Percentiles rank a stretch among this genome's conserved stretches.
Evolutionary conservation across 331 rosid genomes (phyloP).

Genomic region (Quercus phellos): DNA sequence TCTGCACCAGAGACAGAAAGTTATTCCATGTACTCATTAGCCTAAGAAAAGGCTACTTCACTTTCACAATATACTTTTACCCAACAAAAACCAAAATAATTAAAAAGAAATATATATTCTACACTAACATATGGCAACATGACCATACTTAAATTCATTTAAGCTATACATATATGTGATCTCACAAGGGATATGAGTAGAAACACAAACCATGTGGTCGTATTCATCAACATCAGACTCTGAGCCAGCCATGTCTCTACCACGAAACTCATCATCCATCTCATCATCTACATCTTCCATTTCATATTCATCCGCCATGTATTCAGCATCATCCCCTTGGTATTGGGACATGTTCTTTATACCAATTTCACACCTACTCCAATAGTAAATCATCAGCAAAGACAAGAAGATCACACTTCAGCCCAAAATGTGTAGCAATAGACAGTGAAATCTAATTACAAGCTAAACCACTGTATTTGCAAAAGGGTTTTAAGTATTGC

Average conservation of each 20-base stretch:
- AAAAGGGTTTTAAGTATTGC: not conserved
- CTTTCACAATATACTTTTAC: not conserved
- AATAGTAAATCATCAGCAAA: not conserved
- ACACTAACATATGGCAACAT: not conserved
- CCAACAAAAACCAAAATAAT: not conserved
- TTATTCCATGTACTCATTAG: not conserved
- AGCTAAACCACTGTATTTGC: not conserved
- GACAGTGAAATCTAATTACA: not conserved
- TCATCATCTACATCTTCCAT: slow-evolving; percentile 76
- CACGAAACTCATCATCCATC: slow-evolving; percentile 44
- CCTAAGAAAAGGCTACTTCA: not conserved
- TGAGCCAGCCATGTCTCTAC: slow-evolving; percentile 61
- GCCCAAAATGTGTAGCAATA: not conserved
- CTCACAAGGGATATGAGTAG: not conserved
- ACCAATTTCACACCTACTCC: not conserved
- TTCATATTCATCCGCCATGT: slow-evolving; percentile 63
- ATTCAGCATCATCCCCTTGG: slow-evolving; percentile 49
- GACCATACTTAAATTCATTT: not conserved
- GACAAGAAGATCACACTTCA: not conserved
- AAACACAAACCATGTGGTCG: slow-evolving; percentile 58
- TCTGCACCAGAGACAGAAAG: slow-evolving; percentile 33
- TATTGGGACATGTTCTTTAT: slow-evolving; percentile 49
- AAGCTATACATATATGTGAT: not conserved
- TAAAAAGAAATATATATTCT: not conserved
- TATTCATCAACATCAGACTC: slow-evolving; percentile 69